phyloP scores from a whole-genome alignment of 2,329 filamentous ascomycete species.

The Calonectria pauciramosa region DNA sequence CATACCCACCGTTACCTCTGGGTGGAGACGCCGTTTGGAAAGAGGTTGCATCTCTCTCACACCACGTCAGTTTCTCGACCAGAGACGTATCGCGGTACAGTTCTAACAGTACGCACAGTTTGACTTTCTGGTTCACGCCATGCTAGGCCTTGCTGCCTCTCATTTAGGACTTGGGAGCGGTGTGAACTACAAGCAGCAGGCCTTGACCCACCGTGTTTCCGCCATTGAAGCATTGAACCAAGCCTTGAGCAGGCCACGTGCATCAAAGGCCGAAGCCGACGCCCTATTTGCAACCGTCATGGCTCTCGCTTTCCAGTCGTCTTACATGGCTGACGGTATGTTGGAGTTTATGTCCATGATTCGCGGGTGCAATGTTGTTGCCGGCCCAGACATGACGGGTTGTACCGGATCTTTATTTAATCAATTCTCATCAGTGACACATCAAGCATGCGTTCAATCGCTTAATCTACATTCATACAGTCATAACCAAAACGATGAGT shows the following conservation, averaged over 20 bases:
- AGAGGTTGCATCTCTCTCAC: slow-evolving; percentile 50
- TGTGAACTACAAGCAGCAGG: slow-evolving; percentile 39
- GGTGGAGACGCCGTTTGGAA: slow-evolving; percentile 50
- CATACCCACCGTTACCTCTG: slow-evolving; percentile 54
- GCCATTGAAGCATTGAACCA: slow-evolving; percentile 50
- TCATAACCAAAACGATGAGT: background rate
- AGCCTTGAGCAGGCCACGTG: slow-evolving; percentile 41
- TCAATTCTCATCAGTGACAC: slow-evolving; percentile 19
- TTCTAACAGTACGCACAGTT: slow-evolving; percentile 39
- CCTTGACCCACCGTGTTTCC: slow-evolving; percentile 49
- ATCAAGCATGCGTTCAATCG: slow-evolving; percentile 6
- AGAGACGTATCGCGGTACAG: background rate
- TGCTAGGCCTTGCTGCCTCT: slow-evolving; percentile 53
- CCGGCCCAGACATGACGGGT: background rate
- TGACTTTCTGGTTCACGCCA: slow-evolving; percentile 54
- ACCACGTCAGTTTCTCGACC: slow-evolving; percentile 42
- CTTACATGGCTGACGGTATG: slow-evolving; percentile 54
- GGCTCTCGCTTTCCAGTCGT: slow-evolving; percentile 51
- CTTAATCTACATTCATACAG: background rate
- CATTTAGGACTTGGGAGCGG: slow-evolving; percentile 47
- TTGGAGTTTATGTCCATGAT: slow-evolving; percentile 50
- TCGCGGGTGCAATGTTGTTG: slow-evolving; percentile 47
- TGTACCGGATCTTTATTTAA: slow-evolving; percentile 25
- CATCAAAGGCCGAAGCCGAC: slow-evolving; percentile 49
- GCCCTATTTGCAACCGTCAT: slow-evolving; percentile 51